A percentile compares a stretch with the other conserved stretches of the same genome.
These are phyloP conservation scores for Neopestalotiopsis rosae DNA, from an alignment of 2,329 filamentous ascomycete genomes.

Conservation along the genomic window DNA sequence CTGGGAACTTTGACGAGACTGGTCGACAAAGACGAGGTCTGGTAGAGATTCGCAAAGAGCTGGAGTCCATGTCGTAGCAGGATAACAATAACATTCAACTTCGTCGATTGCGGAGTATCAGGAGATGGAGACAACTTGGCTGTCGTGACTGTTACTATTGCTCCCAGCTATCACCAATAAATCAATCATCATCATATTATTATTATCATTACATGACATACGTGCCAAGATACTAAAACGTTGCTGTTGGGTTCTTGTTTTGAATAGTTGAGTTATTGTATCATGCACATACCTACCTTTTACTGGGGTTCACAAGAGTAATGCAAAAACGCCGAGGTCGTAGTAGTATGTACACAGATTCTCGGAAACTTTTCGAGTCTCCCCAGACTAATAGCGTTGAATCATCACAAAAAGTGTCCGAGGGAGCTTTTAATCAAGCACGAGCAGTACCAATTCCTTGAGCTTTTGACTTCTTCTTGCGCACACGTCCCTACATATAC, in stretches of 20 bases:
- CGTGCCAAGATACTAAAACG: too few species aligned
- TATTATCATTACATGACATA: too few species aligned
- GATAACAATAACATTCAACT: neutral
- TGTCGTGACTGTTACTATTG: too few species aligned
- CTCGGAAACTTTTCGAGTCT: neutral
- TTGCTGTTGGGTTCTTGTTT: too few species aligned
- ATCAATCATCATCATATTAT: too few species aligned
- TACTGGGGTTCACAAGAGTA: neutral
- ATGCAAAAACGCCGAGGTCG: neutral
- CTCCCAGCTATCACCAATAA: too few species aligned
- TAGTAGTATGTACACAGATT: neutral
- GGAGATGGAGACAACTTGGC: too few species aligned
- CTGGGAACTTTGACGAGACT: slow-evolving; percentile 57
- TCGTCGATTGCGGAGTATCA: neutral
- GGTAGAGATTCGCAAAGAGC: neutral
- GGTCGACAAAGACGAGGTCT: slow-evolving; percentile 1
- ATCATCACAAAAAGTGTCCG: neutral
- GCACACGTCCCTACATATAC: neutral
- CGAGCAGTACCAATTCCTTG: neutral
- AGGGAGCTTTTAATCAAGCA: neutral
- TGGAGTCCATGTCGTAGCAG: neutral
- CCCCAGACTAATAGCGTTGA: neutral
- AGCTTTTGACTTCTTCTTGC: neutral
- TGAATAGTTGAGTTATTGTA: too few species aligned
- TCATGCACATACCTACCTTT: too few species aligned